Conservation (phyloP, 2,329 filamentous ascomycete species). For the Penicillium olsonii region DNA sequence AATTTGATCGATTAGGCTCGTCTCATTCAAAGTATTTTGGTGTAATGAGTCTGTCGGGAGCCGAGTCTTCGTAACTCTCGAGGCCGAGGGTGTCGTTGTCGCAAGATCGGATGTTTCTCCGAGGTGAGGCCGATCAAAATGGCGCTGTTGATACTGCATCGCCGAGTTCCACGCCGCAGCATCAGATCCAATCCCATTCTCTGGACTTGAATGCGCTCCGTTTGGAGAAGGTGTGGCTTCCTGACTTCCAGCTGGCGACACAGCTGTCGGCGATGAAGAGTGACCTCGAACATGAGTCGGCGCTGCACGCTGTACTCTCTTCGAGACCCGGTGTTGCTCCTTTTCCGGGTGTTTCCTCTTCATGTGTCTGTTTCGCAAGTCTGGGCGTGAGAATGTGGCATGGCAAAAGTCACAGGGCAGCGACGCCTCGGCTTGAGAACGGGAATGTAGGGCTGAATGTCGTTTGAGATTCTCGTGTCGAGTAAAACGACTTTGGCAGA, state of each 20-base stretch:
- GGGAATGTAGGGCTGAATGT: conserved; percentile 43
- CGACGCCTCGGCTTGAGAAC: conserved; percentile 30
- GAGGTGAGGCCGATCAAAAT: not conserved
- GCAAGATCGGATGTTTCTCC: not conserved
- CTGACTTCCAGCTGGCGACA: conserved; percentile 8
- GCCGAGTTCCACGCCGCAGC: not conserved
- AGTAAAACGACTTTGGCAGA: conserved; percentile 43
- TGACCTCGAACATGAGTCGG: not conserved
- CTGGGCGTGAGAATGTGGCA: conserved; percentile 44
- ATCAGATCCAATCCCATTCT: not conserved
- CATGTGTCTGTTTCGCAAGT: conserved; percentile 45
- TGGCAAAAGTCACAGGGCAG: conserved; percentile 42
- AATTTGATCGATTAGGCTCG: conserved; percentile 11
- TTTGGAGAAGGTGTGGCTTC: not conserved
- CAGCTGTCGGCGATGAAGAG: conserved; percentile 2
- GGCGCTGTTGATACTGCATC: not conserved
- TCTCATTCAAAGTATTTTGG: not conserved
- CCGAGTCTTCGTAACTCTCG: not conserved
- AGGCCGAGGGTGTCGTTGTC: not conserved
- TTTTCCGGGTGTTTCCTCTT: conserved; percentile 43
- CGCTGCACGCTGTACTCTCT: not conserved
- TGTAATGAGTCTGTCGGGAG: not conserved
- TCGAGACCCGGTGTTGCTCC: conserved; percentile 10
- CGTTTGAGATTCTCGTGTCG: conserved; percentile 47
- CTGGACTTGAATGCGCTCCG: not conserved